These are phyloP conservation scores for Solanum stenotomum DNA, from an alignment of 257 asterid species.

Conservation along the genomic window DNA sequence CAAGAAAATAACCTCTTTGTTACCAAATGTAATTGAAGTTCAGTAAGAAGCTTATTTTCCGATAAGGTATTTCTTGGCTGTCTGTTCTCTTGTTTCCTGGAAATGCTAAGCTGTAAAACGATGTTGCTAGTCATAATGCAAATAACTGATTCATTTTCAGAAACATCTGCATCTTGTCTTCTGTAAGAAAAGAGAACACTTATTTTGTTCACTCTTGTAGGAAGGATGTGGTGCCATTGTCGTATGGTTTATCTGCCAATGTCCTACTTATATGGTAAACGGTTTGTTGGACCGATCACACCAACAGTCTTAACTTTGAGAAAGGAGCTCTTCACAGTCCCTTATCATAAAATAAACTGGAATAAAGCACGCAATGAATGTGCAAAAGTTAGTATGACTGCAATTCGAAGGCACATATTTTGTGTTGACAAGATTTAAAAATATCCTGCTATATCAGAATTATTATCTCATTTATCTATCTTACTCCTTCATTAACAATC, in stretches of 20 bases:
- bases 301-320: constrained; percentile 77
- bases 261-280: constrained; percentile 87
- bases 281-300: constrained; percentile 85
- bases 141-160: background rate
- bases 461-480: too few relatives aligned
- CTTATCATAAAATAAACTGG: constrained; percentile 91
- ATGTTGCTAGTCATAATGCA: background rate
- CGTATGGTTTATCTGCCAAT: constrained; percentile 98
- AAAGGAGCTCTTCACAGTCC: constrained; percentile 67
- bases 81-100: background rate
- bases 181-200: constrained; percentile 4
- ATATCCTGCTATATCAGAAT: too few relatives aligned
- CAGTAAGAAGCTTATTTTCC: background rate
- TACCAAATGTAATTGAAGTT: background rate
- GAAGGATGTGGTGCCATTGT: constrained; percentile 99
- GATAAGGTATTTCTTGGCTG: background rate
- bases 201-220: constrained; percentile 25
- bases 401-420: background rate
- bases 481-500: too few relatives aligned
- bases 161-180: background rate
- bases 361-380: constrained; percentile 72
- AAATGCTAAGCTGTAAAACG: background rate
- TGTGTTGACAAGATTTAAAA: background rate
- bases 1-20: background rate
- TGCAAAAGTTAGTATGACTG: constrained; percentile 60